phyloP scores from a whole-genome alignment of 306 rosid species.

The Malus sieversii region DNA sequence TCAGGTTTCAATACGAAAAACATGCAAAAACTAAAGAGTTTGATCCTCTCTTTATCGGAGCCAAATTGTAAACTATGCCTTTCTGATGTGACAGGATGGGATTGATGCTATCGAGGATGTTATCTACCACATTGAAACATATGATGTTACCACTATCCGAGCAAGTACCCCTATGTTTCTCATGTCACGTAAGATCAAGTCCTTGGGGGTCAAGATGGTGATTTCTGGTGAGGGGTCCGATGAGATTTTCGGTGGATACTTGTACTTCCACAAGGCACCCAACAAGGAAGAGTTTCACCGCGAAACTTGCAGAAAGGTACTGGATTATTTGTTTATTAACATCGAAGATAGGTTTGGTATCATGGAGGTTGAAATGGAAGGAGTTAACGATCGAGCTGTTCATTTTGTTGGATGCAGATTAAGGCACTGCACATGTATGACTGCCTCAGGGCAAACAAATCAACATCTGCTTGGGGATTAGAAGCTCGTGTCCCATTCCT shows the following conservation, averaged over 20 bases:
- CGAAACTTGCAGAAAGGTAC: conserved; percentile 93
- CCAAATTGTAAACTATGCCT: not conserved
- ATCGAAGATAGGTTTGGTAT: not conserved
- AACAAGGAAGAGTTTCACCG: conserved; percentile 89
- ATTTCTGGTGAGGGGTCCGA: conserved; percentile 98
- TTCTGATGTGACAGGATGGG: conserved; percentile 55
- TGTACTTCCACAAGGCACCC: conserved; percentile 98
- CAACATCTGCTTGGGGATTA: conserved; percentile 93
- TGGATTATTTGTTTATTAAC: not conserved
- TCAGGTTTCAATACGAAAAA: conserved; percentile 42
- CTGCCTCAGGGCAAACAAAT: conserved; percentile 82
- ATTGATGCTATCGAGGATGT: conserved; percentile 96
- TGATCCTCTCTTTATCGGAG: not conserved
- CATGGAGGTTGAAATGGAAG: not conserved
- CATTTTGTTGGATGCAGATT: conserved; percentile 42
- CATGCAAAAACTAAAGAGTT: not conserved
- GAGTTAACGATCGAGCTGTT: not conserved
- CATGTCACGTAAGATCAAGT: conserved; percentile 90
- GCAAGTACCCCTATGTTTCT: conserved; percentile 99
- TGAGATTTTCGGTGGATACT: conserved; percentile 89
- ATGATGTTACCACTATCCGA: conserved; percentile 91
- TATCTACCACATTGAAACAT: conserved; percentile 84
- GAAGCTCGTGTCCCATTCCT: conserved; percentile 94
- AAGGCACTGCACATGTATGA: conserved; percentile 88
- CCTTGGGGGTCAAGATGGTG: conserved; percentile 92